Conservation (phyloP, 1,139 yeast species). For the Casaregolazyma lundiana region DNA sequence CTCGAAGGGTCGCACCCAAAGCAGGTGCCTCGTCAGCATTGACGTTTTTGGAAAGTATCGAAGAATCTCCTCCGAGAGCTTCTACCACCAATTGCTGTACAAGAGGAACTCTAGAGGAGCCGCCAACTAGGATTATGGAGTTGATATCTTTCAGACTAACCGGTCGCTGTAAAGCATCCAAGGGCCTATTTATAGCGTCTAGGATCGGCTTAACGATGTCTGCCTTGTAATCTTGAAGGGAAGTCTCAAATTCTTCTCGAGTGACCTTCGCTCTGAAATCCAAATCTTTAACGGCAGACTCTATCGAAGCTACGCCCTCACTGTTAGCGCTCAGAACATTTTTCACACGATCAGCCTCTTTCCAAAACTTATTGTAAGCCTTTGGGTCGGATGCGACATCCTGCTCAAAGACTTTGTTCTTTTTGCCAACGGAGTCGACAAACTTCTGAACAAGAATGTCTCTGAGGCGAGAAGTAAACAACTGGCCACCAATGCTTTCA, state of each 20-base stretch:
- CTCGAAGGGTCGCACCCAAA: constrained; percentile 80
- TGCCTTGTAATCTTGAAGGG: constrained; percentile 41
- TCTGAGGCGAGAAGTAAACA: constrained; percentile 61
- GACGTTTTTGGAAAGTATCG: constrained; percentile 68
- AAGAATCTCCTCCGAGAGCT: constrained; percentile 53
- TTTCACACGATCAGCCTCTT: constrained; percentile 85
- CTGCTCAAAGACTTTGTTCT: constrained; percentile 28
- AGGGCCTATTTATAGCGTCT: constrained; percentile 42
- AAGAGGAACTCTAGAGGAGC: constrained; percentile 86
- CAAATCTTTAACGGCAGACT: constrained; percentile 53
- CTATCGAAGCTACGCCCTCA: constrained; percentile 70
- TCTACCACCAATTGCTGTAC: constrained; percentile 52
- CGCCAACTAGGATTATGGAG: constrained; percentile 83
- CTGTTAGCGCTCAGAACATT: constrained; percentile 78
- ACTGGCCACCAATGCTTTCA: constrained; percentile 65
- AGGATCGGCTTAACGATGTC: constrained; percentile 53
- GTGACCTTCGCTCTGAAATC: constrained; percentile 67
- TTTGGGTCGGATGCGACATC: constrained; percentile 34
- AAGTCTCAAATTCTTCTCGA: constrained; percentile 73
- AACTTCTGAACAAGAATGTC: constrained; percentile 58
- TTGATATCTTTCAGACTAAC: constrained; percentile 42
- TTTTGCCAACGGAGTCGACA: constrained; percentile 18
- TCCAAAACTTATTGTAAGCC: constrained; percentile 64
- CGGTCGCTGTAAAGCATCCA: constrained; percentile 26
- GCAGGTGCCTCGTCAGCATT: constrained; percentile 96